These are phyloP conservation scores for Phytophthora tubulina DNA, from an alignment of 352 stramenopile species.

Conservation along the genomic window DNA sequence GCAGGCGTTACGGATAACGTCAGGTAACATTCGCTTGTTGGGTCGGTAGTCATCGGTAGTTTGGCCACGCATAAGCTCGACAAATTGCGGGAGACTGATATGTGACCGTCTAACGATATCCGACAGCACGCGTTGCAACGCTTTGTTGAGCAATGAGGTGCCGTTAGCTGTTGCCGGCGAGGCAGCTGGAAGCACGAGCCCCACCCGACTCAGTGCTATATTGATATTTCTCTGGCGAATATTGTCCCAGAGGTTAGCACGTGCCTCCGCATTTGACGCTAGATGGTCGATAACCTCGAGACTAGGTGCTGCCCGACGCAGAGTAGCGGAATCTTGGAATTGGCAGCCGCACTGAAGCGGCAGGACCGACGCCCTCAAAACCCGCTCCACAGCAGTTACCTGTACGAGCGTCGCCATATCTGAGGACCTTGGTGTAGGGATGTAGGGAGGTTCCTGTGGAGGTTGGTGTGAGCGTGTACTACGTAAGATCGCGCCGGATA, in stretches of 20 bases:
- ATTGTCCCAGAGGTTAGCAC: background rate
- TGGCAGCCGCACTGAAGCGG: background rate
- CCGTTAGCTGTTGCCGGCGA: background rate
- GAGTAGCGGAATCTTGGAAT: background rate
- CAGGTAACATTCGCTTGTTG: conserved; percentile 21
- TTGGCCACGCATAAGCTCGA: conserved; percentile 20
- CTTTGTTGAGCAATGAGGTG: conserved; percentile 9
- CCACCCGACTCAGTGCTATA: background rate
- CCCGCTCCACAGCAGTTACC: no score
- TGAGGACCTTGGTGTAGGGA: background rate
- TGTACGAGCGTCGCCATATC: background rate
- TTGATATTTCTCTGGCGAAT: background rate
- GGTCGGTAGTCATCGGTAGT: conserved; percentile 10
- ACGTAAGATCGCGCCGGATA: background rate
- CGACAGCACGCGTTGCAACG: conserved; percentile 11
- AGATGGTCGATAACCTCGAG: background rate
- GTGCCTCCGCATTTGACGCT: background rate
- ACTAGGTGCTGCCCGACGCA: background rate
- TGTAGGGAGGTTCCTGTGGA: no score
- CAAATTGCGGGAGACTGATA: conserved; percentile 4
- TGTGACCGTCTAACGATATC: conserved; percentile 10
- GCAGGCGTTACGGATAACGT: background rate
- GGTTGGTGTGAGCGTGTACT: no score
- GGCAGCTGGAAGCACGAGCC: background rate
- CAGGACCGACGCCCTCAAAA: no score